phyloP scores from a whole-genome alignment of 1,284 basidiomycete genomes.

The Exsudoporus floridanus region DNA sequence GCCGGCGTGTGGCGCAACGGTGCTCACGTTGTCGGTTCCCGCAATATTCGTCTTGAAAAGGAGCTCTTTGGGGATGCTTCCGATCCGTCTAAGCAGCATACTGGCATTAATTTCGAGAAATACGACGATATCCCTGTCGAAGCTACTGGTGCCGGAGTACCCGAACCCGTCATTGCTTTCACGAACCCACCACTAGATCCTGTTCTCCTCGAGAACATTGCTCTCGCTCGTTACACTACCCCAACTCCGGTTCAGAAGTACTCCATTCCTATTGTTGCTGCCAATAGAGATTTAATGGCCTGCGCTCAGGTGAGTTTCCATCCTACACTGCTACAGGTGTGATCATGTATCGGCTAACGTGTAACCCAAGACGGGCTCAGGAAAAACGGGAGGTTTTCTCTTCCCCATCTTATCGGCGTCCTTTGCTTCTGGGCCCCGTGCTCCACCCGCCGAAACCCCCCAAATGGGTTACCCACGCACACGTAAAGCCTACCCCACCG shows the following conservation, averaged over 20 bases:
- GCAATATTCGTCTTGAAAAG: constrained; percentile 88
- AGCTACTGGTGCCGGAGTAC: constrained; percentile 93
- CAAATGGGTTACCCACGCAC: constrained; percentile 59
- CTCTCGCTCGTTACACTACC: constrained; percentile 87
- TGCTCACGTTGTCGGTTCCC: constrained; percentile 76
- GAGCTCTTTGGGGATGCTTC: constrained; percentile 91
- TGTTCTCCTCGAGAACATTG: constrained; percentile 94
- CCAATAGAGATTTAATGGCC: constrained; percentile 94
- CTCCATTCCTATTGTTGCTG: constrained; percentile 97
- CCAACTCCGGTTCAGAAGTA: constrained; percentile 99
- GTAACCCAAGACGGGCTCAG: constrained; percentile 85
- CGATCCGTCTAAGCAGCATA: constrained; percentile 85
- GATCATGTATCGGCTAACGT: constrained; percentile 9
- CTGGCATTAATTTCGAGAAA: constrained; percentile 99
- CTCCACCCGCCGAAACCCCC: constrained; percentile 58
- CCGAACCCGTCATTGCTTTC: constrained; percentile 90
- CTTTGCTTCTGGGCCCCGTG: constrained; percentile 80
- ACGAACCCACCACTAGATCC: constrained; percentile 89
- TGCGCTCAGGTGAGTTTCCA: constrained; percentile 80
- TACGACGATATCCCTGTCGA: constrained; percentile 99
- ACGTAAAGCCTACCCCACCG: constrained; percentile 94
- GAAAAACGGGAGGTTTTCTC: constrained; percentile 98
- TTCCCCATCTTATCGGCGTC: constrained; percentile 98
- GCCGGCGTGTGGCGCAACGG: constrained; percentile 90
- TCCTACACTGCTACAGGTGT: neutral